Evolutionary conservation across 1,139 yeast genomes (phyloP).

Genomic region (Wickerhamiella pararugosa): DNA sequence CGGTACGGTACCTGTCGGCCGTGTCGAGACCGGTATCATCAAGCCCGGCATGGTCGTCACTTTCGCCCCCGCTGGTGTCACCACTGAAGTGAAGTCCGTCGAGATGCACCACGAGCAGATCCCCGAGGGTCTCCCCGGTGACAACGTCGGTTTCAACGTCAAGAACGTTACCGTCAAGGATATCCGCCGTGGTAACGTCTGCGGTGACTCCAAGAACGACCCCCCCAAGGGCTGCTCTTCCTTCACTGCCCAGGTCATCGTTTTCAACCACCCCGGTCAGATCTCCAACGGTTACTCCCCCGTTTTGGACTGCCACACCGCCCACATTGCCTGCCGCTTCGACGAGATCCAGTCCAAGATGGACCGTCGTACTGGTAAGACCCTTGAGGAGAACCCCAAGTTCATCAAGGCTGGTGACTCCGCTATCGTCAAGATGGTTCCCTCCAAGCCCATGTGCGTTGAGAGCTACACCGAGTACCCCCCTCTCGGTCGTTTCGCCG

Average conservation of each 20-base stretch:
- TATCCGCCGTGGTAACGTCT: slow-evolving; percentile 89
- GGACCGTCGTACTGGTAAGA: slow-evolving; percentile 91
- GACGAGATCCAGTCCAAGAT: slow-evolving; percentile 74
- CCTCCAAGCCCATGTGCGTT: slow-evolving; percentile 95
- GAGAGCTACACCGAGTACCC: slow-evolving; percentile 96
- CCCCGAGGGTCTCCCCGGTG: slow-evolving; percentile 80
- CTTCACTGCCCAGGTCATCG: slow-evolving; percentile 80
- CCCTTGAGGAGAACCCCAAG: slow-evolving; percentile 68
- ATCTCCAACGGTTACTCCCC: slow-evolving; percentile 88
- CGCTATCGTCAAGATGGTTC: slow-evolving; percentile 80
- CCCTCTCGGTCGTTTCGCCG: slow-evolving; percentile 98
- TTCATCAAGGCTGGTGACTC: slow-evolving; percentile 89
- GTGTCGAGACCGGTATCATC: slow-evolving; percentile 86
- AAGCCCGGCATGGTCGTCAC: slow-evolving; percentile 86
- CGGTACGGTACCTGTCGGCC: slow-evolving; percentile 89
- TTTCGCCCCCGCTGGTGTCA: slow-evolving; percentile 84
- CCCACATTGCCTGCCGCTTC: slow-evolving; percentile 88
- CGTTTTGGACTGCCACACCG: slow-evolving; percentile 89
- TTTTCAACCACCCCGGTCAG: slow-evolving; percentile 90
- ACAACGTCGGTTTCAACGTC: slow-evolving; percentile 90
- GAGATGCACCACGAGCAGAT: slow-evolving; percentile 91
- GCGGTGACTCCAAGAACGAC: slow-evolving; percentile 92
- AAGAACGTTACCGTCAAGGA: slow-evolving; percentile 90
- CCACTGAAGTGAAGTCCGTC: slow-evolving; percentile 87
- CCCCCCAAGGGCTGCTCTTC: slow-evolving; percentile 75